phyloP scores from a whole-genome alignment of 106 monocot species.

The Allium fistulosum region DNA sequence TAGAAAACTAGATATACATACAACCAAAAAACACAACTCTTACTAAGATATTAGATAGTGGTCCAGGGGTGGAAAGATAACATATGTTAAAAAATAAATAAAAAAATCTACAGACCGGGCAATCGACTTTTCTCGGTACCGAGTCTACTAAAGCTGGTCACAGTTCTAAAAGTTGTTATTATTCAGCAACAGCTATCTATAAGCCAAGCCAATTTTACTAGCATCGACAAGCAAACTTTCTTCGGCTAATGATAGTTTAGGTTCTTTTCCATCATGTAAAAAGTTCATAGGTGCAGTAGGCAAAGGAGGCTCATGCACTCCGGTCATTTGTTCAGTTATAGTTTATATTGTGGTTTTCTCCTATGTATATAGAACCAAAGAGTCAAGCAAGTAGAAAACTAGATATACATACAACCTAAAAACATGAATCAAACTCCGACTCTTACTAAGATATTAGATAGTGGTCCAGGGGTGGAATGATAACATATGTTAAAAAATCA shows the following conservation, averaged over 20 bases:
- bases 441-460: neutral
- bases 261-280: slow-evolving; percentile 11
- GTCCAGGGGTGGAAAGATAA: neutral
- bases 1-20: neutral
- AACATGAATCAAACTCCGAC: neutral
- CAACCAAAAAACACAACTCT: neutral
- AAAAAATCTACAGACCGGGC: too few species aligned
- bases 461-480: too few species aligned
- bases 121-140: neutral
- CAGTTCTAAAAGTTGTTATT: neutral
- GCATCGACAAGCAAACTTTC: slow-evolving; percentile 2
- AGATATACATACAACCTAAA: too few species aligned
- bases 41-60: neutral
- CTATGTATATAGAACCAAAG: slow-evolving; percentile 1
- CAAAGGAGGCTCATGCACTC: slow-evolving; percentile 21
- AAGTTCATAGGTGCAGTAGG: slow-evolving; percentile 5
- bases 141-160: neutral
- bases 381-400: neutral
- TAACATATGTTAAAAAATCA: neutral
- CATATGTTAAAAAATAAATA: too few species aligned
- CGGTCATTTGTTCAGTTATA: slow-evolving; percentile 27
- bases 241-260: slow-evolving; percentile 4
- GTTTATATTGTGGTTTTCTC: slow-evolving; percentile 8
- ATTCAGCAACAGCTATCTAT: neutral
- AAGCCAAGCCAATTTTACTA: neutral